Base-by-base conservation (phyloP, 441 rosid genomes). In the Manihot esculenta region DNA sequence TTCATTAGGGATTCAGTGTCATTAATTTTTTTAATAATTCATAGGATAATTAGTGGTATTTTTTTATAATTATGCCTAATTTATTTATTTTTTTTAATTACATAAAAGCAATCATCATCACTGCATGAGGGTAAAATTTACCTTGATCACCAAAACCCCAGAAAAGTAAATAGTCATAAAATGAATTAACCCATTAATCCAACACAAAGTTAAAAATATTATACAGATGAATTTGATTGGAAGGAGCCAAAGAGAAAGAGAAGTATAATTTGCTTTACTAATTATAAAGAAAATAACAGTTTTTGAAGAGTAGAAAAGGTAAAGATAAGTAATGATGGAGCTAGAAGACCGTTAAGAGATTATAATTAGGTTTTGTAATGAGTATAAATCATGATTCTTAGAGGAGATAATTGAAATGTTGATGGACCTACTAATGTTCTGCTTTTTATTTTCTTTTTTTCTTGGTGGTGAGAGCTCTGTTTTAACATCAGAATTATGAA, bases 371-470 rank as follows among this genome's bases (percentile, higher is more conserved):
- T 50, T 57, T 62, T 64, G 72, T 35, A 49, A 63, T 74, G 78
- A 74, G 78, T 69, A 54, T 57, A 60, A 64, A 80, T 76, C 68
- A 64, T 78, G 55, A 79, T 71, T 66, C 59, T 57, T 74, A 41
- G 59, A 49, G 75, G 67, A 74, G 66, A 64, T 69, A 69, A 72
- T 72, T 60, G 30, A 44, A 13, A 58, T 49, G 23, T 69, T 55
- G 50, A 67, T 61, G 71, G 74, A 41, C 51, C 76, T 53, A 78
- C 74, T 62, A 4, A 17, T 42, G 12, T 10, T 55, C 24, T 8
- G 4, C 18, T 51, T 51, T 51, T 4, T 2, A 17, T 6, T 3
- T 12, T 69, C 27, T 45, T 15, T 41, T 65, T 56, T 67, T 26
- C 7, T 23, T 38, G 64, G 7, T 71, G 62, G 56, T 71, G 73